Evolutionary conservation across 805 yeast genomes (phyloP), one percentile per base, ranked within the genome.

Genomic region (Wickerhamomyces kurtzmanii): DNA sequence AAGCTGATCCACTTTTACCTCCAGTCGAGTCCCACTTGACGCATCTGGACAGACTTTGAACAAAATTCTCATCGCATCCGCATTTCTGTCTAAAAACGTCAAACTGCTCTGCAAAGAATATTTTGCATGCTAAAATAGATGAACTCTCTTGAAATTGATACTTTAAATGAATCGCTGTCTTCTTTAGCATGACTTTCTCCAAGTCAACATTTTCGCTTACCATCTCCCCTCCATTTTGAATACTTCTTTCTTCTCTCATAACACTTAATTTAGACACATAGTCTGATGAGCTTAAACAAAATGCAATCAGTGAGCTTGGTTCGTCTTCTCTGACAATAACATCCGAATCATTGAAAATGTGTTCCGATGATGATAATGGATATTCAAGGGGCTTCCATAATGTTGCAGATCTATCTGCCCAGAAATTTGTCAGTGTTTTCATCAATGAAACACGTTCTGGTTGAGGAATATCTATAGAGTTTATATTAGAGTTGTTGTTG

Each of bases 341-440:
- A 50, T 83, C 85, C 6, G 94, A 83, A 47, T 93, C 97, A 12
- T 84, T 85, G 59, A 91, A 91, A 1, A 89, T 72, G 49, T 91
- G 97, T 47, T 91, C 97, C 0, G 79, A 68, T 0, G 86, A 68
- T 3, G 55, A 38, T 3, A 87, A 61, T 2, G 97, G 95, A 52
- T 86, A 87, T 12, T 71, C 78, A 19, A 91, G 59, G 0, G 96
- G 94, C 39, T 83, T 86, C 97, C 97, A 93, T 13, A 91, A 65
- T 2, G 93, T 79, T 1, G 96, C 91, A 1, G 97, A 83, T 43
- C 98, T 62, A 54, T 91, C 97, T 1, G 96, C 96, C 97, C 97
- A 91, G 53, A 91, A 91, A 42, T 77, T 84, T 0, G 94, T 72
- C 31, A 93, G 59, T 0, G 94, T 75, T 42, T 82, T 84, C 58